Percentiles rank a stretch among this genome's conserved stretches.
Evolutionary conservation across 495 filamentous ascomycete species (phyloP).

Genomic region (Hypoxylon crocopeplum): DNA sequence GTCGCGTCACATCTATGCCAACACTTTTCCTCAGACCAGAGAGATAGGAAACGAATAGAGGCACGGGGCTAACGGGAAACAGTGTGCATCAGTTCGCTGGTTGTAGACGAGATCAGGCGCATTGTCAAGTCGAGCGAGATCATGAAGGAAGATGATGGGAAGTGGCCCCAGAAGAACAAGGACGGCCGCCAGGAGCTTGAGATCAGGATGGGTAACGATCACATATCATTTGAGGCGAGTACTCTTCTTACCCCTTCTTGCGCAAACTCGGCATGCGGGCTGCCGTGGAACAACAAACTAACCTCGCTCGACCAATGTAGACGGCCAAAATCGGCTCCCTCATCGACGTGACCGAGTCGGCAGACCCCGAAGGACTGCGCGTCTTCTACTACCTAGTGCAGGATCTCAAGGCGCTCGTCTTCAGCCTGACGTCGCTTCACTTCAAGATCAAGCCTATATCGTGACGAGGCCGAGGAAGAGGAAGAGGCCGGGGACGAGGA

Average conservation of each 20-base stretch:
- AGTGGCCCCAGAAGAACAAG: constrained; percentile 99
- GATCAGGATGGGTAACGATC: constrained; percentile 91
- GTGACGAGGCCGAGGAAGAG: constrained; percentile 2
- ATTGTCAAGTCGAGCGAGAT: constrained; percentile 99
- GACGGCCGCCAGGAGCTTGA: constrained; percentile 97
- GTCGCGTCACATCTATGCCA: constrained; percentile 38
- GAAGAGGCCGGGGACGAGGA: background rate
- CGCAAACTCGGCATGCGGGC: background rate
- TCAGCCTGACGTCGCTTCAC: constrained; percentile 93
- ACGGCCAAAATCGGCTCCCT: constrained; percentile 98
- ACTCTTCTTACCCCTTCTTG: constrained; percentile 3
- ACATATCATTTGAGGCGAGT: constrained; percentile 94
- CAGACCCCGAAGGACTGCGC: constrained; percentile 92
- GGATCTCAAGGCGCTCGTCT: constrained; percentile 95
- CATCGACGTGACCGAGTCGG: constrained; percentile 94
- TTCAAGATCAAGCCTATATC: constrained; percentile 98
- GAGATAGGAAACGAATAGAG: background rate
- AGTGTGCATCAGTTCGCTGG: constrained; percentile 97
- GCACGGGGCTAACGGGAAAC: constrained; percentile 19
- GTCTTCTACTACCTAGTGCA: constrained; percentile 99
- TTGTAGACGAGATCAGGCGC: constrained; percentile 92
- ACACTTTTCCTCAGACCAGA: background rate
- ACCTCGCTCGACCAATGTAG: constrained; percentile 55
- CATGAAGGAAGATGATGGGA: constrained; percentile 99
- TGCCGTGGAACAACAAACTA: constrained; percentile 24